Percentiles rank a stretch among this genome's conserved stretches.
These are phyloP conservation scores for Chaetomiaceae sp. DNA, from an alignment of 2,329 filamentous ascomycete genomes.

Conservation along the genomic window DNA sequence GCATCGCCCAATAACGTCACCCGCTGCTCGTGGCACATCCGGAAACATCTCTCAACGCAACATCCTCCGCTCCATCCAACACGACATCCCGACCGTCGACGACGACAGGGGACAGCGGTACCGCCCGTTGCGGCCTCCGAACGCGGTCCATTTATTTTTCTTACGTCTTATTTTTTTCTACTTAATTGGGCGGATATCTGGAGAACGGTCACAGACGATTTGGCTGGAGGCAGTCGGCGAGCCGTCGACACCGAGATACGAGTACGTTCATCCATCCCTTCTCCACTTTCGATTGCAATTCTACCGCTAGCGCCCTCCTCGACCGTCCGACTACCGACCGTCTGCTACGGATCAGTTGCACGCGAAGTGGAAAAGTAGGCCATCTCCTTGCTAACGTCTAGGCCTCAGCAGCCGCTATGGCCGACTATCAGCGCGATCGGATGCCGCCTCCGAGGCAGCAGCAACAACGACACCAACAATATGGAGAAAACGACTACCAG, in stretches of 20 bases:
- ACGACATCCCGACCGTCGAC: background rate
- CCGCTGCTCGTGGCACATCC: constrained; percentile 7
- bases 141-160: background rate
- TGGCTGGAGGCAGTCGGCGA: constrained; percentile 15
- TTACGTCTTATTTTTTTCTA: background rate
- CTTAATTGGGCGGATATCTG: constrained; percentile 3
- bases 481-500: constrained; percentile 55
- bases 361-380: background rate
- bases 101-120: constrained; percentile 9
- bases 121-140: constrained; percentile 16
- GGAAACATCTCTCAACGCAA: constrained; percentile 9
- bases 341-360: background rate
- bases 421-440: constrained; percentile 55
- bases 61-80: constrained; percentile 2
- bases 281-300: constrained; percentile 25
- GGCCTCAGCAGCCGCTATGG: constrained; percentile 44
- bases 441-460: constrained; percentile 37
- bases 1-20: constrained; percentile 20
- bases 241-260: constrained; percentile 18
- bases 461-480: constrained; percentile 35
- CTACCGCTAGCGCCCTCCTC: constrained; percentile 7
- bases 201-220: background rate
- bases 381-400: constrained; percentile 9
- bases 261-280: constrained; percentile 19
- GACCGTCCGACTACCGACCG: constrained; percentile 7